phyloP scores from a whole-genome alignment of 2,329 filamentous ascomycete species.

The Tricladium varicosporioides region DNA sequence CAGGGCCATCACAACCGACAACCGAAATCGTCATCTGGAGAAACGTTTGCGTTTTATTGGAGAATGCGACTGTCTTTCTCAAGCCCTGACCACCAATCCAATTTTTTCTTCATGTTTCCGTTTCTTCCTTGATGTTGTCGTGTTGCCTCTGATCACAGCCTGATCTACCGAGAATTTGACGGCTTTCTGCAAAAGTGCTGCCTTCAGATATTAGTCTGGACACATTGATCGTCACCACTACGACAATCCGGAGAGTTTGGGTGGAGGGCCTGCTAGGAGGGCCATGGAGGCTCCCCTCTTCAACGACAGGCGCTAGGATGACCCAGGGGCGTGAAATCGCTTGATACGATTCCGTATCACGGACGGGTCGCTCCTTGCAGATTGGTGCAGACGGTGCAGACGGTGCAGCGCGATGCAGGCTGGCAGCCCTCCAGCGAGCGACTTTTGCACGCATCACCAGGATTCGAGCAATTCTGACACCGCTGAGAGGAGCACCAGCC shows the following conservation, averaged over 20 bases:
- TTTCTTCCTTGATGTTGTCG: not conserved
- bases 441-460: not conserved
- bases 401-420: too few species aligned
- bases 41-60: not conserved
- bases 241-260: constrained; percentile 7
- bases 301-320: not conserved
- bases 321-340: not conserved
- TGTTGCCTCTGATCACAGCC: not conserved
- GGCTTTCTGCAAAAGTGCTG: too few species aligned
- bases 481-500: not conserved
- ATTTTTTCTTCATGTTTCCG: not conserved
- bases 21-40: not conserved
- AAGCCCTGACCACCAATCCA: not conserved
- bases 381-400: not conserved
- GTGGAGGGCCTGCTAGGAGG: not conserved
- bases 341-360: not conserved
- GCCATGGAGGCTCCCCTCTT: not conserved
- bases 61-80: not conserved
- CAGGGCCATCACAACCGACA: not conserved
- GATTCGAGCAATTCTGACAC: not conserved
- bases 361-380: not conserved
- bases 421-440: not conserved
- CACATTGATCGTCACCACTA: not conserved
- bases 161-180: too few species aligned
- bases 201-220: not conserved